Percentiles rank a stretch among this genome's conserved stretches.
phyloP scores from a whole-genome alignment of 2,329 filamentous ascomycete species.

The Fusarium cicatricum region DNA sequence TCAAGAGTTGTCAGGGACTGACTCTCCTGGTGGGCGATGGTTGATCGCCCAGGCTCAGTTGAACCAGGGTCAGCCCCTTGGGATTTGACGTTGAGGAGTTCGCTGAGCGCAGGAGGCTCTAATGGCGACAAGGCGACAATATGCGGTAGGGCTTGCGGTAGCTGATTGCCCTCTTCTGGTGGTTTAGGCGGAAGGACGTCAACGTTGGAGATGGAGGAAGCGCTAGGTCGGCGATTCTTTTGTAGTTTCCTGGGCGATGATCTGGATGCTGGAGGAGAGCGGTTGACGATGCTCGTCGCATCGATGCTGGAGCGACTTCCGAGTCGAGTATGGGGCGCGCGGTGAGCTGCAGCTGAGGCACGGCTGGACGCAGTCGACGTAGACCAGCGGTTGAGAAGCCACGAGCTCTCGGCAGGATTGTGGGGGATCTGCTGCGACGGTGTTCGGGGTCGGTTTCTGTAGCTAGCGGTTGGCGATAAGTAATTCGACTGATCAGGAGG shows the following conservation, averaged over 20 bases:
- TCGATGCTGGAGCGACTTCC: constrained; percentile 57
- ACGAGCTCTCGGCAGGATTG: constrained; percentile 52
- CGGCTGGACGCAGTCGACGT: constrained; percentile 60
- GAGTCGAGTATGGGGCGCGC: constrained; percentile 45
- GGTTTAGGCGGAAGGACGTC: constrained; percentile 15
- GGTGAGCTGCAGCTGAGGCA: constrained; percentile 48
- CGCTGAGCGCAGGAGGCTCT: constrained; percentile 32
- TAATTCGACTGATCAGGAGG: constrained; percentile 28
- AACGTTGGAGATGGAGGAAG: constrained; percentile 25
- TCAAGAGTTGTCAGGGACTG: constrained; percentile 38
- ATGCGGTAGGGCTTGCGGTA: constrained; percentile 35
- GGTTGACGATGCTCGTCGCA: constrained; percentile 46
- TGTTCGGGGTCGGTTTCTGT: constrained; percentile 24
- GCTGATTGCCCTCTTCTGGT: constrained; percentile 21
- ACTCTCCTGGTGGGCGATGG: constrained; percentile 39
- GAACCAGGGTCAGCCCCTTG: constrained; percentile 43
- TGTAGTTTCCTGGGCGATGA: constrained; percentile 50
- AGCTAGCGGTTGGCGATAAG: constrained; percentile 27
- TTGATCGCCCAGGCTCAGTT: constrained; percentile 36
- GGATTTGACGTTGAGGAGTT: constrained; percentile 30
- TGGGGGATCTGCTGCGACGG: constrained; percentile 41
- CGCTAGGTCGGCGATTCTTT: constrained; percentile 47
- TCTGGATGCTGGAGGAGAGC: constrained; percentile 43
- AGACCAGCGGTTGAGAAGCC: constrained; percentile 62
- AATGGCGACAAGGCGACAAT: constrained; percentile 39